Evolutionary conservation across 1,139 yeast species (phyloP).

Genomic region (Kazachstania sp.): DNA sequence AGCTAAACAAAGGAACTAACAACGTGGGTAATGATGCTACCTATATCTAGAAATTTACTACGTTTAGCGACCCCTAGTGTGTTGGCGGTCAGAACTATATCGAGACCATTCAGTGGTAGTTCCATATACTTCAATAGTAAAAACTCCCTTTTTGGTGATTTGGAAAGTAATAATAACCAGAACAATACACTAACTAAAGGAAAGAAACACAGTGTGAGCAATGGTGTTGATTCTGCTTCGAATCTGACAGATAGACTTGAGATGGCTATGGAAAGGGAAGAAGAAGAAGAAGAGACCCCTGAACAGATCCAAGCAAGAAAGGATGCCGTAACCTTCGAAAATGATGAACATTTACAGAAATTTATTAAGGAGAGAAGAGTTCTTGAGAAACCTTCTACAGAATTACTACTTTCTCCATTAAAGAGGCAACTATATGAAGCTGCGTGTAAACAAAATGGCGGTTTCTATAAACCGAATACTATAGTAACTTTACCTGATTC

Average conservation of each 20-base stretch:
- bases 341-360: constrained; percentile 38
- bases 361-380: constrained; percentile 34
- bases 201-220: background rate
- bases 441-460: constrained; percentile 49
- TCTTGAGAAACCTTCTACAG: constrained; percentile 33
- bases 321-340: constrained; percentile 28
- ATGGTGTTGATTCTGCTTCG: background rate
- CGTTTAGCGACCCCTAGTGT: background rate
- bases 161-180: background rate
- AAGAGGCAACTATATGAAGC: constrained; percentile 56
- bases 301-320: background rate
- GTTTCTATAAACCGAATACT: constrained; percentile 66
- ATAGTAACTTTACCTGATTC: constrained; percentile 39
- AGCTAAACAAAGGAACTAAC: background rate
- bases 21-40: background rate
- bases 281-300: constrained; percentile 4
- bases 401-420: constrained; percentile 56
- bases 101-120: constrained; percentile 1
- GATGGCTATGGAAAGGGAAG: constrained; percentile 9
- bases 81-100: background rate
- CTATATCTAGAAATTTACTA: constrained; percentile 1
- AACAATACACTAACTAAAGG: background rate
- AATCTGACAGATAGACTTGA: constrained; percentile 8
- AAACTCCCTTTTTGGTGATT: constrained; percentile 4
- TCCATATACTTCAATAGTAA: background rate